Evolutionary conservation across 148 eudicot genomes (phyloP).

Genomic region (Salicornia ramosissima): DNA sequence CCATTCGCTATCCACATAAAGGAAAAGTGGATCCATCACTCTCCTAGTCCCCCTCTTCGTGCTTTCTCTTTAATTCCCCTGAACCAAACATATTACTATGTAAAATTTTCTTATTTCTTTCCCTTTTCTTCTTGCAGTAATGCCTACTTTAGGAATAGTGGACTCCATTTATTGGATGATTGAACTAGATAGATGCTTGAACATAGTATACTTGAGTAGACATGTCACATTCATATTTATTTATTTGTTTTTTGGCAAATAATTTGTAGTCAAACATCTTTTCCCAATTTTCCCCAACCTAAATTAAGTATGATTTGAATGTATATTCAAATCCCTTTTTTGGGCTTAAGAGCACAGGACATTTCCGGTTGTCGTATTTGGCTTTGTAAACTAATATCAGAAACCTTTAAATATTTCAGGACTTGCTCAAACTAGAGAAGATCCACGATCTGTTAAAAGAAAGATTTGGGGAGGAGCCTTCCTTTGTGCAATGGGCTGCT

Average conservation of each 20-base stretch:
- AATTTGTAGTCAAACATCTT: background rate
- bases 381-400: constrained; percentile 1
- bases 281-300: background rate
- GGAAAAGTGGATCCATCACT: no score
- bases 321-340: background rate
- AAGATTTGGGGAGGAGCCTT: constrained; percentile 55
- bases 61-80: no score
- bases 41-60: no score
- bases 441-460: constrained; percentile 47
- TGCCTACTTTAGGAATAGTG: no score
- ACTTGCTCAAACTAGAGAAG: constrained; percentile 68
- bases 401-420: constrained; percentile 40
- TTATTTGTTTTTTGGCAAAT: background rate
- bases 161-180: background rate
- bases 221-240: background rate
- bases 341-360: background rate
- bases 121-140: no score
- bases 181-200: background rate
- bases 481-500: constrained; percentile 77
- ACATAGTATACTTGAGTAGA: background rate
- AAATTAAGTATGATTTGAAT: background rate
- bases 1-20: no score
- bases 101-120: no score
- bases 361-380: background rate
- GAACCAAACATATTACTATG: no score